These are phyloP conservation scores for Danielia reshetovae DNA, from an alignment of 805 yeast genomes.

Conservation along the genomic window DNA sequence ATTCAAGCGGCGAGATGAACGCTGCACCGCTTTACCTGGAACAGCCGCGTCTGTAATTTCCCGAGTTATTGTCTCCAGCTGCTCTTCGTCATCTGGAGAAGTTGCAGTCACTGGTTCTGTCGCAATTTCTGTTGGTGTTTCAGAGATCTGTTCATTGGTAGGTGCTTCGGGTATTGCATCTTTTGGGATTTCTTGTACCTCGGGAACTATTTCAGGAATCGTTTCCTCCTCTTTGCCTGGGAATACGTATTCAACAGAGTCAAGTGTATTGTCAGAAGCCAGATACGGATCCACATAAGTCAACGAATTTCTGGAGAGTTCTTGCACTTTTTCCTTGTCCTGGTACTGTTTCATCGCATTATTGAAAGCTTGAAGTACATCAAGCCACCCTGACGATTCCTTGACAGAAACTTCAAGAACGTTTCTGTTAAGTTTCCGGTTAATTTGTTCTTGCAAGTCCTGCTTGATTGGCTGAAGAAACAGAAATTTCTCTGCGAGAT, in stretches of 20 bases:
- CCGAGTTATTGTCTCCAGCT: too few relatives aligned
- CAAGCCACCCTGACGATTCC: constrained; percentile 19
- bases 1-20: constrained; percentile 32
- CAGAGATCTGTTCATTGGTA: not conserved
- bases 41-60: not conserved
- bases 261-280: constrained; percentile 47
- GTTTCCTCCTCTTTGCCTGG: constrained; percentile 7
- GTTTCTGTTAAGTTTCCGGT: constrained; percentile 7
- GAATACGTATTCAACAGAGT: constrained; percentile 34
- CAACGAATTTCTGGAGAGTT: constrained; percentile 36
- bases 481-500: constrained; percentile 13
- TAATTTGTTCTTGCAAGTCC: constrained; percentile 26
- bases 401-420: constrained; percentile 7
- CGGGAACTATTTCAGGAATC: constrained; percentile 1
- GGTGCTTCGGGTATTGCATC: not conserved
- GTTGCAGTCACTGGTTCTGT: not conserved
- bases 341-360: constrained; percentile 27
- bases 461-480: constrained; percentile 30
- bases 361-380: constrained; percentile 29
- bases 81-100: not conserved
- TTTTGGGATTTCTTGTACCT: not conserved
- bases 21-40: not conserved
- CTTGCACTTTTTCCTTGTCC: constrained; percentile 32
- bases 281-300: constrained; percentile 50
- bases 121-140: not conserved